Evolutionary conservation across 352 stramenopile species (phyloP).

Genomic region (Phytophthora vignae): DNA sequence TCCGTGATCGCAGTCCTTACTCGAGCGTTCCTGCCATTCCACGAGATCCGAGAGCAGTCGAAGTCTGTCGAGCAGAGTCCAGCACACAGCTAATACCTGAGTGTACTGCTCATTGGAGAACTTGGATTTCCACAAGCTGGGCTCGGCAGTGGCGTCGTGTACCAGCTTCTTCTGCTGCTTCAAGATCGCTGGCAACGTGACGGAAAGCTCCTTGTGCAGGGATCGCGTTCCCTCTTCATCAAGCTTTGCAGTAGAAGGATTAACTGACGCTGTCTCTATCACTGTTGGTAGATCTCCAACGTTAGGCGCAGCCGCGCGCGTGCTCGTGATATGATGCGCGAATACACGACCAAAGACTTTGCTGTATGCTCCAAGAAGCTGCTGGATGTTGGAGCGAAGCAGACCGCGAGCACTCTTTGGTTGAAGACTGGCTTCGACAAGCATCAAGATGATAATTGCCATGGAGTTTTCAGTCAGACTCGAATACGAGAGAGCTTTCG

Average conservation of each 20-base stretch:
- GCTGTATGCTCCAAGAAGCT: slow-evolving; percentile 50
- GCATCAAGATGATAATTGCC: slow-evolving; percentile 73
- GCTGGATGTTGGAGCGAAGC: slow-evolving; percentile 65
- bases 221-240: slow-evolving; percentile 36
- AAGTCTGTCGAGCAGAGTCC: slow-evolving; percentile 60
- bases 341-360: slow-evolving; percentile 57
- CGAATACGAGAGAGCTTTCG: slow-evolving; percentile 55
- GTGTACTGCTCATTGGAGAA: slow-evolving; percentile 69
- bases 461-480: slow-evolving; percentile 72
- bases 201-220: slow-evolving; percentile 52
- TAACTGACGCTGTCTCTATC: slow-evolving; percentile 7
- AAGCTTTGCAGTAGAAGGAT: slow-evolving; percentile 19
- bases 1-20: slow-evolving; percentile 17
- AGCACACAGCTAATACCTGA: slow-evolving; percentile 50
- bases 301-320: slow-evolving; percentile 10
- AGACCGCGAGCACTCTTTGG: slow-evolving; percentile 63
- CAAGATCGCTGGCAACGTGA: slow-evolving; percentile 44
- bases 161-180: slow-evolving; percentile 61
- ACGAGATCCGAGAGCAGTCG: slow-evolving; percentile 72
- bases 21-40: slow-evolving; percentile 58
- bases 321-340: slow-evolving; percentile 57
- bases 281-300: slow-evolving; percentile 24
- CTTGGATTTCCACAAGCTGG: slow-evolving; percentile 59
- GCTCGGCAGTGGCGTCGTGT: slow-evolving; percentile 58
- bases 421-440: slow-evolving; percentile 57